phyloP scores from a whole-genome alignment of 176 grass and related monocot genomes.

The Secale cereale region DNA sequence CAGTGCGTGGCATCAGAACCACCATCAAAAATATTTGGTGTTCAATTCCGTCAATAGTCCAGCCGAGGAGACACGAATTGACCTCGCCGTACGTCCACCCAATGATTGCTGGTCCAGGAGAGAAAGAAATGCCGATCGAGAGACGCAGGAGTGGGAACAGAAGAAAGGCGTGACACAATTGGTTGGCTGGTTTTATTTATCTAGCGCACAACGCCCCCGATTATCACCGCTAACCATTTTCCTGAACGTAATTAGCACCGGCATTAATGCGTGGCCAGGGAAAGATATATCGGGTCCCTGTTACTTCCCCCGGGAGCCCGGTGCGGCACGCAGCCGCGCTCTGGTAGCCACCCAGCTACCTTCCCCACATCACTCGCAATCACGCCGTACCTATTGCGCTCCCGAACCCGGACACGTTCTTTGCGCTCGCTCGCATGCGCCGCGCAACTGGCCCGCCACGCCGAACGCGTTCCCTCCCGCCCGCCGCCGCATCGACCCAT shows the following conservation, averaged over 20 bases:
- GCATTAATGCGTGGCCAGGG: background rate
- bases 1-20: background rate
- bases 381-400: background rate
- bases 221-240: background rate
- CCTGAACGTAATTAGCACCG: background rate
- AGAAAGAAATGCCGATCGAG: background rate
- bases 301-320: too few relatives aligned
- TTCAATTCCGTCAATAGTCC: background rate
- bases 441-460: background rate
- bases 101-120: background rate
- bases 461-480: background rate
- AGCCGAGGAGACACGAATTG: background rate
- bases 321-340: too few relatives aligned
- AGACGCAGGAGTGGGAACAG: background rate
- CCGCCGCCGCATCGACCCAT: background rate
- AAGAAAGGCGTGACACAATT: background rate
- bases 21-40: background rate
- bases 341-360: background rate
- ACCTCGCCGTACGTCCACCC: too few relatives aligned
- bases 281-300: too few relatives aligned
- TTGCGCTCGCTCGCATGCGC: background rate
- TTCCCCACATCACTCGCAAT: background rate
- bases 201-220: background rate
- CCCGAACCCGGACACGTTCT: background rate
- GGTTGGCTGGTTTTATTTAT: background rate